A percentile compares a stretch with the other conserved stretches of the same genome.
phyloP scores from a whole-genome alignment of 2,329 filamentous ascomycete genomes.

The Paecilomyces sp. region DNA sequence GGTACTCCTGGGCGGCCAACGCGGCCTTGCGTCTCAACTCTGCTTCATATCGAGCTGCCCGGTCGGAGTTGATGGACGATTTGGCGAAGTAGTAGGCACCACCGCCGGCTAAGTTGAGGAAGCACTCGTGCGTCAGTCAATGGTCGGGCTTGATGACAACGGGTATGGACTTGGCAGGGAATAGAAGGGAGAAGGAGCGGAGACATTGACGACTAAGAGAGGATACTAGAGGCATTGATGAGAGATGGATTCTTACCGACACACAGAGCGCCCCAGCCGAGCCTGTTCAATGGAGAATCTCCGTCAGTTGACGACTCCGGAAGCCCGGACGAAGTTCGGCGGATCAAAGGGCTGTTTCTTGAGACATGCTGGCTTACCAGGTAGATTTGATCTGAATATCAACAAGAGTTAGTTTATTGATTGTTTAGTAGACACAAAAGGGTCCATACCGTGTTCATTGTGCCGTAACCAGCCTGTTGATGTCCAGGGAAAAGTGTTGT shows the following conservation, averaged over 20 bases:
- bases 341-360: not conserved
- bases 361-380: constrained; percentile 39
- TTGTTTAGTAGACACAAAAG: not conserved
- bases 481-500: not conserved
- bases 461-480: not conserved
- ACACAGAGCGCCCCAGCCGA: constrained; percentile 87
- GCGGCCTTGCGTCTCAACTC: constrained; percentile 53
- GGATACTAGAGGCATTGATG: not conserved
- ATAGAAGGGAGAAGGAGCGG: not conserved
- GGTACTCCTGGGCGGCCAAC: constrained; percentile 26
- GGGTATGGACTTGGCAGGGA: not conserved
- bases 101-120: constrained; percentile 59
- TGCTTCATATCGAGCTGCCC: constrained; percentile 63
- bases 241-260: constrained; percentile 53
- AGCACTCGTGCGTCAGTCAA: constrained; percentile 7
- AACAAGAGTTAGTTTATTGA: not conserved
- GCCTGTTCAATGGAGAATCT: constrained; percentile 44
- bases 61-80: constrained; percentile 85
- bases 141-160: not conserved
- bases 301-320: constrained; percentile 10
- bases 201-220: not conserved
- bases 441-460: constrained; percentile 48
- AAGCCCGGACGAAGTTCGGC: not conserved
- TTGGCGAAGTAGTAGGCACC: constrained; percentile 96
- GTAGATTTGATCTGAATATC: constrained; percentile 48